Evolutionary conservation across 805 yeast species (phyloP), one percentile per base, ranked within the genome.

Genomic region (Candida nemodendra): DNA sequence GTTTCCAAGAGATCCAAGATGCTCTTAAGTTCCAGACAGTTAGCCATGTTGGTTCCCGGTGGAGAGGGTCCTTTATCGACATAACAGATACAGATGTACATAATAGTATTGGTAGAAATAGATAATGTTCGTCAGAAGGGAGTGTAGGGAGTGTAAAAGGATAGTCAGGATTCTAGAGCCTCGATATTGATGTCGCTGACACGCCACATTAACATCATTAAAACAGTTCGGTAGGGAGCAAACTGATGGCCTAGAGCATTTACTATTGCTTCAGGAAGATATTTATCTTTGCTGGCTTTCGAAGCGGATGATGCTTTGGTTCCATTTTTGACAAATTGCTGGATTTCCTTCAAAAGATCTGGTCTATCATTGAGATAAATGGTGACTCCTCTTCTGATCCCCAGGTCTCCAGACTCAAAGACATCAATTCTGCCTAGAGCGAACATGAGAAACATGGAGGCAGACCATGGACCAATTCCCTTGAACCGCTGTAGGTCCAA

Each of bases 391-490:
- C 95, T 66, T 22, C 90, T 88, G 2, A 90, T 75, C 1, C 96
- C 97, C 32, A 90, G 62, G 61, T 90, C 97, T 14, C 80, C 86
- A 4, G 75, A 65, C 4, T 93, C 82, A 57, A 87, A 87, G 0
- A 86, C 76, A 56, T 90, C 81, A 54, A 76, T 55, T 39, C 85
- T 71, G 18, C 71, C 72, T 30, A 89, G 62, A 1, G 84, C 83
- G 54, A 87, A 87, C 16, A 82, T 54, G 13, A 85, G 61, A 59
- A 88, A 90, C 96, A 90, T 90, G 38, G 83, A 84, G 0, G 93
- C 90, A 4, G 89, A 78, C 98, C 98, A 90, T 2, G 72, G 71
- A 0, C 93, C 95, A 13, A 85, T 73, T 0, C 95, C 95, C 51
- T 84, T 83, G 44, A 84, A 50, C 9, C 34, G 35, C 26, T 54